These are phyloP conservation scores for Phylloboletellus chloephorus DNA, from an alignment of 1,284 basidiomycete species.

Conservation along the genomic window DNA sequence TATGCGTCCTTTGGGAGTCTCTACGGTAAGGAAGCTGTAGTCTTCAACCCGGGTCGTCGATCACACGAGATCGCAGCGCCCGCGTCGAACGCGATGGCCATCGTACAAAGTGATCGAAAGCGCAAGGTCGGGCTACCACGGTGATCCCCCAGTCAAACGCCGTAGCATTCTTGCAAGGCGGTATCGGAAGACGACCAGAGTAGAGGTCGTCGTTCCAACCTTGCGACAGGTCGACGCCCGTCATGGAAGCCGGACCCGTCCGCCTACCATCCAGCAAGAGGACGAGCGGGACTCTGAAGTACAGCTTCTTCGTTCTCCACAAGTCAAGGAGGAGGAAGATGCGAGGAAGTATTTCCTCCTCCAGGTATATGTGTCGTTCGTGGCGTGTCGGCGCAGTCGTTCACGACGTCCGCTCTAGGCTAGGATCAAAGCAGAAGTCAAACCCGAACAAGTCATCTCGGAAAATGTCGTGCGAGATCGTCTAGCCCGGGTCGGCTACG, in stretches of 20 bases:
- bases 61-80: constrained; percentile 1
- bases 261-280: neutral
- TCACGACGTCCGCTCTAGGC: constrained; percentile 3
- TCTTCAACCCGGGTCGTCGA: neutral
- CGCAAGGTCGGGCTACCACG: neutral
- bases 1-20: neutral
- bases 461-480: constrained; percentile 10
- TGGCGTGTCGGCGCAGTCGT: neutral
- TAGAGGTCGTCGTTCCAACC: constrained; percentile 13
- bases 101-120: constrained; percentile 8
- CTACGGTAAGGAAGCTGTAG: constrained; percentile 1
- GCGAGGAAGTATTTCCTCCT: constrained; percentile 1
- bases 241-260: neutral
- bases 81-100: constrained; percentile 6
- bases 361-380: constrained; percentile 2
- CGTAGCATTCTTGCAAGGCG: constrained; percentile 6
- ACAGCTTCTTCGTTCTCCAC: neutral
- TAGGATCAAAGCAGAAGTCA: constrained; percentile 11
- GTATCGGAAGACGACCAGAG: constrained; percentile 4
- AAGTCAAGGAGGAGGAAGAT: constrained; percentile 13
- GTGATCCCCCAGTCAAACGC: constrained; percentile 2
- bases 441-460: constrained; percentile 6
- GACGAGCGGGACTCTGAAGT: constrained; percentile 4
- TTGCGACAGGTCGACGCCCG: constrained; percentile 6
- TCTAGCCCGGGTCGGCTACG: constrained; percentile 4